Evolutionary conservation across 345 rosid genomes (phyloP).

Genomic region (Excoecaria agallocha): DNA sequence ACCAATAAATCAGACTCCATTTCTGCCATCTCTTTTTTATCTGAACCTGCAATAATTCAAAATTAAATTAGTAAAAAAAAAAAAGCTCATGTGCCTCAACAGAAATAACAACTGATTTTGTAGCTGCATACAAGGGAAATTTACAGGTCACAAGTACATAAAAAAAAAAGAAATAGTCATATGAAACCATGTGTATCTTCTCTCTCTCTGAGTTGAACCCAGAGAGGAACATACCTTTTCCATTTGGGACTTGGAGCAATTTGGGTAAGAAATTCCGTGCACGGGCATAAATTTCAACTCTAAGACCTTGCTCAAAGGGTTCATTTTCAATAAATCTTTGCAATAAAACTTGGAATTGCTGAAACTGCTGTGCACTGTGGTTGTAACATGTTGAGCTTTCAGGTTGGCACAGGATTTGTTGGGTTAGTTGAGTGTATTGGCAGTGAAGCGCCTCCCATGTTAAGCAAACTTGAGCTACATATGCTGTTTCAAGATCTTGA

Average conservation of each 20-base stretch:
- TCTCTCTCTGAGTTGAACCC: background rate
- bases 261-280: slow-evolving; percentile 67
- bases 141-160: background rate
- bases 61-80: background rate
- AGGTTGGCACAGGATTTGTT: slow-evolving; percentile 60
- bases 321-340: slow-evolving; percentile 94
- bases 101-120: background rate
- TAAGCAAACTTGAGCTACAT: slow-evolving; percentile 91
- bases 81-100: background rate
- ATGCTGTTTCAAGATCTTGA: slow-evolving; percentile 78
- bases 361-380: slow-evolving; percentile 78
- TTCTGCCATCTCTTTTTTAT: slow-evolving; percentile 47
- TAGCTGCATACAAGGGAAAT: background rate
- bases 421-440: slow-evolving; percentile 78
- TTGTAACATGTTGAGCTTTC: slow-evolving; percentile 62
- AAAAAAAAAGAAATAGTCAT: background rate
- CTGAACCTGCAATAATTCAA: slow-evolving; percentile 48
- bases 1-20: slow-evolving; percentile 53
- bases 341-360: slow-evolving; percentile 81
- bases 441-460: slow-evolving; percentile 99
- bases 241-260: slow-evolving; percentile 84
- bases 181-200: background rate
- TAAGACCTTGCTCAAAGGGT: slow-evolving; percentile 75
- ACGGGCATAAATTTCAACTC: slow-evolving; percentile 74
- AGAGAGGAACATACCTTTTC: slow-evolving; percentile 51